Evolutionary conservation across 768 basidiomycete species (phyloP).

Genomic region (Lyophyllum semitale): DNA sequence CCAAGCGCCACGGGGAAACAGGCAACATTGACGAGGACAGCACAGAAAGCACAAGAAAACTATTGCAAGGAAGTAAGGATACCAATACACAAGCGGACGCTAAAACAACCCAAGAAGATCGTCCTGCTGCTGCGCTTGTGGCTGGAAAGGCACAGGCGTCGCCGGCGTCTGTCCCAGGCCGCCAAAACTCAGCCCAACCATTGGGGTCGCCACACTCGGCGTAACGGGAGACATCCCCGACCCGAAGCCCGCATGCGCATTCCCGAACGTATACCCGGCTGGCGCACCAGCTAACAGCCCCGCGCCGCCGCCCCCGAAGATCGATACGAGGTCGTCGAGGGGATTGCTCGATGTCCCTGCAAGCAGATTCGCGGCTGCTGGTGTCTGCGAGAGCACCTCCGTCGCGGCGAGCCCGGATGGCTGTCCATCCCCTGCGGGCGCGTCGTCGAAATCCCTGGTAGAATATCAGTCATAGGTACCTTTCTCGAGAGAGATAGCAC

Average conservation of each 20-base stretch:
- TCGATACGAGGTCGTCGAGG: constrained; percentile 89
- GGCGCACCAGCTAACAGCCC: constrained; percentile 23
- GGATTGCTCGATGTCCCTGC: constrained; percentile 86
- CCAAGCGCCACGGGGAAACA: not conserved
- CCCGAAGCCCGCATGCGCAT: constrained; percentile 20
- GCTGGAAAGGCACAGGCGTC: constrained; percentile 21
- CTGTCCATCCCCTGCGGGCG: constrained; percentile 56
- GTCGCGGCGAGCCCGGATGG: constrained; percentile 81
- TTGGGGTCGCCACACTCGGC: constrained; percentile 25
- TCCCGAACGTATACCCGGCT: constrained; percentile 22
- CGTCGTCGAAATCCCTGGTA: constrained; percentile 80
- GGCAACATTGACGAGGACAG: not conserved
- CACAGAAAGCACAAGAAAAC: constrained; percentile 1
- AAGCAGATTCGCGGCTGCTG: constrained; percentile 74
- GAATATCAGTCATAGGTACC: constrained; percentile 3
- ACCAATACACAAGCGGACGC: constrained; percentile 13
- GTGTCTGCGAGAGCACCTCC: constrained; percentile 66
- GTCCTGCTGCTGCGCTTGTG: constrained; percentile 38
- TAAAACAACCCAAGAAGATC: constrained; percentile 57
- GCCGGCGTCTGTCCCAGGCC: constrained; percentile 15
- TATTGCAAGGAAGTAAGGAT: not conserved
- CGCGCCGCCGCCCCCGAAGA: constrained; percentile 65
- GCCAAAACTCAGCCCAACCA: constrained; percentile 13
- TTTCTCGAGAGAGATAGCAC: constrained; percentile 15
- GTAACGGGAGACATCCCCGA: constrained; percentile 30